Percentiles rank a stretch among this genome's conserved stretches.
Conservation (phyloP, 169 alveolate genomes). For the Plasmodium gaboni region DNA sequence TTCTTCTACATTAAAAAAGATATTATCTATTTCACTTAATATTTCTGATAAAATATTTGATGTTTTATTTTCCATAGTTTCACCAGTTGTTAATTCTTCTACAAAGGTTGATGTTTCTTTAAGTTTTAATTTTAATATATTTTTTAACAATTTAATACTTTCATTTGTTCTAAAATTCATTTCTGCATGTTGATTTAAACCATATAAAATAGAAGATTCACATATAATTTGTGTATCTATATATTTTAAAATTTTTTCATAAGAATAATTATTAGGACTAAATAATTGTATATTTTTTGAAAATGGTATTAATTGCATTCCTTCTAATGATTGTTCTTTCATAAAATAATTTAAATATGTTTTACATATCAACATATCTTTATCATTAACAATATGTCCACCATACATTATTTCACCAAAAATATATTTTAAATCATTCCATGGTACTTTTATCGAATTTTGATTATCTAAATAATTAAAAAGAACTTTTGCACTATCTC, state of each 20-base stretch:
- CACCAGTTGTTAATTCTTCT: conserved; percentile 69
- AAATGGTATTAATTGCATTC: conserved; percentile 93
- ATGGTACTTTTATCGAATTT: conserved; percentile 93
- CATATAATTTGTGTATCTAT: conserved; percentile 70
- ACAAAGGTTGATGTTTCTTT: conserved; percentile 66
- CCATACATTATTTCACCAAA: conserved; percentile 99
- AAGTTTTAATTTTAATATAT: conserved; percentile 62
- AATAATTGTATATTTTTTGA: conserved; percentile 74
- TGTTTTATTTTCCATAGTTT: conserved; percentile 54
- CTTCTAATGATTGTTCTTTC: conserved; percentile 95
- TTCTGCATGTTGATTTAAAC: conserved; percentile 75
- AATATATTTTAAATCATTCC: conserved; percentile 96
- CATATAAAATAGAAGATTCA: conserved; percentile 62
- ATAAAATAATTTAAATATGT: conserved; percentile 94
- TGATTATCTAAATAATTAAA: conserved; percentile 94
- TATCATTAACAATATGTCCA: conserved; percentile 97
- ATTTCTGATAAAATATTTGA: conserved; percentile 41
- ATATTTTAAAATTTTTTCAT: conserved; percentile 69
- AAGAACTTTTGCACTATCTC: conserved; percentile 96
- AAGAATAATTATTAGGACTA: conserved; percentile 69
- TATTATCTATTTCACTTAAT: conserved; percentile 57
- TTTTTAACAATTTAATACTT: conserved; percentile 63
- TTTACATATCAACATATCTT: conserved; percentile 94
- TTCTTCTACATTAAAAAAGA: conserved; percentile 65
- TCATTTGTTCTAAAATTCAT: conserved; percentile 74